These are phyloP conservation scores for Fusarium decemcellulare DNA, from an alignment of 2,329 filamentous ascomycete species.

Conservation along the genomic window DNA sequence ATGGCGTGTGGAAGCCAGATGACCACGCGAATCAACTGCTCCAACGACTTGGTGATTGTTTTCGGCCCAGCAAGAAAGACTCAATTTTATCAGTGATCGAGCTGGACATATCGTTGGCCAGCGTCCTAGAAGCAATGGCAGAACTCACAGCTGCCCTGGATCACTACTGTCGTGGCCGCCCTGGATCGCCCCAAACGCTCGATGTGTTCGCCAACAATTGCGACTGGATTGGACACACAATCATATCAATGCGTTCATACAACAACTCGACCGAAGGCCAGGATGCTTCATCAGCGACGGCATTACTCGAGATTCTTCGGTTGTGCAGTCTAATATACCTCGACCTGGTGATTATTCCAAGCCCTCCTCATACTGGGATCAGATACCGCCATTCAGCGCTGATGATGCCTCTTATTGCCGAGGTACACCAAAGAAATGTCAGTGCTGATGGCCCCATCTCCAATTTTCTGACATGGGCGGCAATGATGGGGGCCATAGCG, in stretches of 20 bases:
- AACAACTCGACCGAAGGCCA: neutral
- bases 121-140: neutral
- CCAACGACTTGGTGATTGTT: too few species aligned
- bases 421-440: too few species aligned
- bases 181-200: constrained; percentile 1
- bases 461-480: neutral
- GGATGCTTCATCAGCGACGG: neutral
- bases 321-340: neutral
- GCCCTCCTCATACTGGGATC: constrained; percentile 1
- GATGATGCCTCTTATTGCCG: neutral
- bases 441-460: neutral
- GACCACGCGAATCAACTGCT: too few species aligned
- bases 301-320: neutral
- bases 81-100: too few species aligned
- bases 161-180: neutral
- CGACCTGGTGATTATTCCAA: neutral
- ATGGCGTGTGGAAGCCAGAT: too few species aligned
- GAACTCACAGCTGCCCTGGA: neutral
- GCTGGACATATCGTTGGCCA: neutral
- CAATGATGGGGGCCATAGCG: neutral
- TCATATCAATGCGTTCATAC: neutral
- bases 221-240: neutral
- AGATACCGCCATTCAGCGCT: neutral
- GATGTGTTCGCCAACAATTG: constrained; percentile 11
- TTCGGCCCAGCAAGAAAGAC: too few species aligned